Percentiles rank a stretch among this genome's conserved stretches.
Conservation (phyloP, 2,329 filamentous ascomycete genomes). For the Xylaria multiplex region DNA sequence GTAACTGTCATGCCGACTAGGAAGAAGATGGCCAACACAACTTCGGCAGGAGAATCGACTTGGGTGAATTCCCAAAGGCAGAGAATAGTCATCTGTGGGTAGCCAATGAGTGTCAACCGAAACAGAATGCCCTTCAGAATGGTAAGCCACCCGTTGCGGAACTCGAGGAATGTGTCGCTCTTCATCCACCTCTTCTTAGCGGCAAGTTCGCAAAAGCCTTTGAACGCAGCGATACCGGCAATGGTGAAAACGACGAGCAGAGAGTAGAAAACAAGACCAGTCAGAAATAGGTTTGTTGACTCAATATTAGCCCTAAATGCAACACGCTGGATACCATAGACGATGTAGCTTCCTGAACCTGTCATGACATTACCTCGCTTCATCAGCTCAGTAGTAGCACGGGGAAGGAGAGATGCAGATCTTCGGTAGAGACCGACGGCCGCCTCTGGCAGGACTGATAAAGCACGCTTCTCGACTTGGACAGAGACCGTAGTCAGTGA, state of each 20-base stretch:
- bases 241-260: constrained; percentile 78
- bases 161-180: constrained; percentile 83
- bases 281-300: constrained; percentile 85
- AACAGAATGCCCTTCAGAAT: constrained; percentile 88
- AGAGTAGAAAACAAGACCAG: constrained; percentile 82
- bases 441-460: constrained; percentile 49
- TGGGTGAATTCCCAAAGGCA: constrained; percentile 87
- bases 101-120: constrained; percentile 83
- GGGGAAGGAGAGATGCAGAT: constrained; percentile 45
- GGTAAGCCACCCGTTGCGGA: constrained; percentile 86
- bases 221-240: constrained; percentile 76
- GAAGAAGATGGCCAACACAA: constrained; percentile 83
- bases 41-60: constrained; percentile 79
- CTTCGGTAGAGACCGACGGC: constrained; percentile 47
- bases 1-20: constrained; percentile 78
- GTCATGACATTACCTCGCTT: constrained; percentile 59
- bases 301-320: constrained; percentile 84
- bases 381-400: constrained; percentile 50
- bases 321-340: constrained; percentile 82
- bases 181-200: constrained; percentile 79
- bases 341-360: constrained; percentile 60
- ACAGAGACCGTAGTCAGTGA: constrained; percentile 76
- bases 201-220: constrained; percentile 76
- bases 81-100: constrained; percentile 84
- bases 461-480: constrained; percentile 69